Evolutionary conservation across 2,329 filamentous ascomycete species (phyloP), one percentile per base, ranked within the genome.

Genomic region (Chalaropsis ovoidea): DNA sequence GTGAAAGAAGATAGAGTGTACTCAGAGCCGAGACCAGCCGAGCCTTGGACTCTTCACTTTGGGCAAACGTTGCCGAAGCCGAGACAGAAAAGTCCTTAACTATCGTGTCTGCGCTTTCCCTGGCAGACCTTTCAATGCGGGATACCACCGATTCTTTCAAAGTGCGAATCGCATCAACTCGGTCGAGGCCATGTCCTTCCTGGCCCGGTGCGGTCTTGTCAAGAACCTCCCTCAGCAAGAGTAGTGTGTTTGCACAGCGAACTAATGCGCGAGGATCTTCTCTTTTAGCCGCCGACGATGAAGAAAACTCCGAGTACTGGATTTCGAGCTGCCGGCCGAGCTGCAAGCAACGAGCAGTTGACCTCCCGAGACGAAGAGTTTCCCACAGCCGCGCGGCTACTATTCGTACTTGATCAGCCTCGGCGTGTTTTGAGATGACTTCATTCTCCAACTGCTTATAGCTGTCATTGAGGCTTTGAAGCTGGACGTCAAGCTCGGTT

Each of bases 381-480:
- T 89, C 84, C 81, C 90, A 90, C 35, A 96, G 81, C 11, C 91
- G 82, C 71, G 88, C 83, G 0, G 90, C 88, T 11, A 90, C 89
- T 63, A 86, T 76, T 10, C 87, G 83, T 7, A 96, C 89, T 75
- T 94, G 86, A 66, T 95, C 88, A 0, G 94, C 93, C 65, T 87
- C 86, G 71, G 90, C 87, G 77, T 95, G 89, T 70, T 93, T 90
- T 71, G 88, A 83, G 63, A 90, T 81, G 54, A 97, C 91, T 73
- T 97, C 90, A 73, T 85, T 87, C 76, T 95, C 88, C 31, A 97
- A 80, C 70, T 93, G 85, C 69, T 84, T 83, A 77, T 96, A 96
- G 73, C 89, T 91, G 71, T 91, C 86, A 69, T 89, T 91, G 69
- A 99, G 79, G 69, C 83, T 86, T 66, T 84, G 82, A 69, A 96